Conservation (phyloP, 2,329 filamentous ascomycete species). For the Achaetomium macrosporum region DNA sequence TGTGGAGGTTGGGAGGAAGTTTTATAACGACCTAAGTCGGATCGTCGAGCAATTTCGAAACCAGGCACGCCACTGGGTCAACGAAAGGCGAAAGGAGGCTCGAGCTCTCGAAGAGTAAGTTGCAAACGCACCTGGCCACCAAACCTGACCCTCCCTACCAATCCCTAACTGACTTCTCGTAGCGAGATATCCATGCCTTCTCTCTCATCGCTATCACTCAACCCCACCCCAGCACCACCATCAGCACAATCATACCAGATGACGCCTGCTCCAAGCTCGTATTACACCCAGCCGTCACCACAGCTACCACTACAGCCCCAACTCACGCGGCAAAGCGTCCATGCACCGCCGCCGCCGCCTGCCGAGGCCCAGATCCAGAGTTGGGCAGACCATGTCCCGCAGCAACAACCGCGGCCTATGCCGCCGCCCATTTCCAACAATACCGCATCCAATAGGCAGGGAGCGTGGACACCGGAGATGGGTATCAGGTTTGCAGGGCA, state of each 20-base stretch:
- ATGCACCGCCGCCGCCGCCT: slow-evolving; percentile 25
- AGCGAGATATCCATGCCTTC: slow-evolving; percentile 50
- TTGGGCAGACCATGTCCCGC: slow-evolving; percentile 48
- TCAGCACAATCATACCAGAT: slow-evolving; percentile 17
- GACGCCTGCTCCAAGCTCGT: slow-evolving; percentile 18
- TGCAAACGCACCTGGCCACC: too few species aligned
- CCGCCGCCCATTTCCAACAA: slow-evolving; percentile 27
- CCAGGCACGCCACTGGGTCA: slow-evolving; percentile 68
- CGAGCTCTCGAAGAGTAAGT: slow-evolving; percentile 68
- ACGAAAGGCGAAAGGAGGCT: slow-evolving; percentile 75
- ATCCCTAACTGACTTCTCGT: slow-evolving; percentile 12
- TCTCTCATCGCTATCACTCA: slow-evolving; percentile 38
- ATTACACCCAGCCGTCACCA: slow-evolving; percentile 26
- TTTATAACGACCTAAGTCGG: slow-evolving; percentile 91
- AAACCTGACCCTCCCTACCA: slow-evolving; percentile 9
- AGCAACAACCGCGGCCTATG: slow-evolving; percentile 50
- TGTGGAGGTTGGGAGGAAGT: slow-evolving; percentile 84
- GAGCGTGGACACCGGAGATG: slow-evolving; percentile 73
- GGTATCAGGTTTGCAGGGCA: slow-evolving; percentile 68
- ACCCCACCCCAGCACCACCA: slow-evolving; percentile 25
- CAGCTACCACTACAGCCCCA: slow-evolving; percentile 29
- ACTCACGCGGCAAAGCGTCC: slow-evolving; percentile 22
- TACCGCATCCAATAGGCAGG: slow-evolving; percentile 32
- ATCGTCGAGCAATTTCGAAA: slow-evolving; percentile 81
- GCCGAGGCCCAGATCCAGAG: slow-evolving; percentile 52